These are phyloP conservation scores for Cryphonectria japonica DNA, from an alignment of 2,329 filamentous ascomycete genomes.

Conservation along the genomic window DNA sequence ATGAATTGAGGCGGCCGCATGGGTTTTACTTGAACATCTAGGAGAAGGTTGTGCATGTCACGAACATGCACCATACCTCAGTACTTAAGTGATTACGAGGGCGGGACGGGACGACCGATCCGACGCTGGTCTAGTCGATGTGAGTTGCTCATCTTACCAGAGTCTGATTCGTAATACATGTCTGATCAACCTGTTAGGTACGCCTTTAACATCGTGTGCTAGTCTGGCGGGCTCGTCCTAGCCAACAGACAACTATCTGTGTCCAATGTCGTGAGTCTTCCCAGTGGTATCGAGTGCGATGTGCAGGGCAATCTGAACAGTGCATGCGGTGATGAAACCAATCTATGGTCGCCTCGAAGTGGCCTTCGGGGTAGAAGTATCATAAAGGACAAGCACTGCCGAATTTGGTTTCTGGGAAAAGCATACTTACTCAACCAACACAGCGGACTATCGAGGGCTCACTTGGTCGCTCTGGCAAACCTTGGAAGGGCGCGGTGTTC, in stretches of 20 bases:
- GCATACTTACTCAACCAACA: conserved; percentile 55
- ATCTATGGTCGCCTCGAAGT: conserved; percentile 51
- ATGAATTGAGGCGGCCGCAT: too few species aligned
- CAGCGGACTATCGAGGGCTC: conserved; percentile 45
- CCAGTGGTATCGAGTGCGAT: conserved; percentile 53
- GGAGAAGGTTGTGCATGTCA: too few species aligned
- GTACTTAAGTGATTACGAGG: conserved; percentile 36
- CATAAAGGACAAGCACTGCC: conserved; percentile 39
- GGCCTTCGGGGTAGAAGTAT: conserved; percentile 50
- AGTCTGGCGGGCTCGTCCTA: conserved; percentile 44
- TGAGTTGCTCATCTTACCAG: conserved; percentile 27
- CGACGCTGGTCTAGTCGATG: conserved; percentile 35
- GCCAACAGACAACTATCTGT: conserved; percentile 55
- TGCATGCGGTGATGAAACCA: conserved; percentile 52
- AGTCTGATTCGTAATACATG: background rate
- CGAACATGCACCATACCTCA: too few species aligned
- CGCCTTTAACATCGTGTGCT: conserved; percentile 39
- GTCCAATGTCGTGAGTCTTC: conserved; percentile 51
- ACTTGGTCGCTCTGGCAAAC: conserved; percentile 37
- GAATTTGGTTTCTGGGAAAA: conserved; percentile 54
- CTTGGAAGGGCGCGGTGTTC: conserved; percentile 33
- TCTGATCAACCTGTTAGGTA: conserved; percentile 35
- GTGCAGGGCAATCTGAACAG: conserved; percentile 52
- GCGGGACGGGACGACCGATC: conserved; percentile 41
- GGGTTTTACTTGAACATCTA: too few species aligned